Base-by-base conservation (phyloP, 164 flowering plant species). In the Annona squamosa region DNA sequence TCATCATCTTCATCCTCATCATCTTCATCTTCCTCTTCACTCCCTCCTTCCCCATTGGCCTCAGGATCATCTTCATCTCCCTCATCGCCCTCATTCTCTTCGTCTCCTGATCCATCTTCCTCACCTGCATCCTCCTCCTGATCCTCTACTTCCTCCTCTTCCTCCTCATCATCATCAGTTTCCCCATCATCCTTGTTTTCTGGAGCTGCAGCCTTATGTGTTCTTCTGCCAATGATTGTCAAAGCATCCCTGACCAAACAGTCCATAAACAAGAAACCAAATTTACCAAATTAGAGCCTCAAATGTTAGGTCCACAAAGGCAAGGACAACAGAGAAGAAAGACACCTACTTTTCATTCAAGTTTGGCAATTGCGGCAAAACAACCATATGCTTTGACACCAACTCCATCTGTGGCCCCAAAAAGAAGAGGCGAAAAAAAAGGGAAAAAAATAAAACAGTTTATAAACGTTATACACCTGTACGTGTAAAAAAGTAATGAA, bases 101-200 rank as follows among this genome's bases (percentile, higher is more conserved):
- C 78, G 0, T 77, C 82, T 13, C 73, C 88, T 1, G 86, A 86
- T 75, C 80, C 82, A 75, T 88, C 90, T 18, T 88, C 90, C 65
- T 87, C 90, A 10, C 83, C 89, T 5, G 46, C 72, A 70, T 65
- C 86, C 70, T 85, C 87, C 64, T 78, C 73, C 7, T 73, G 56
- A 6, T 72, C 76, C 2, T 73, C 68, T n/a, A 16, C 84, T 17
- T 76, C 82, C 0, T 87, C 91, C 0, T 88, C 91, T 17, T 87
- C 93, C 46, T 86, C 93, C 13, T 87, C 88, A 56, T 86, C 91
- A 3, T 87, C 88, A 47, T 86, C 91, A 4, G 87, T 83, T 5
- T 87, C 90, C 73, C 88, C 86, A 12, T 71, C 86, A 77, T 87
- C 89, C 77, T 81, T 81, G 74, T 86, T 84, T 70, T 85, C 89